Evolutionary conservation across 176 grass and related monocot species (phyloP), one percentile per base, ranked within the genome.

Genomic region (Luzula sylvatica): DNA sequence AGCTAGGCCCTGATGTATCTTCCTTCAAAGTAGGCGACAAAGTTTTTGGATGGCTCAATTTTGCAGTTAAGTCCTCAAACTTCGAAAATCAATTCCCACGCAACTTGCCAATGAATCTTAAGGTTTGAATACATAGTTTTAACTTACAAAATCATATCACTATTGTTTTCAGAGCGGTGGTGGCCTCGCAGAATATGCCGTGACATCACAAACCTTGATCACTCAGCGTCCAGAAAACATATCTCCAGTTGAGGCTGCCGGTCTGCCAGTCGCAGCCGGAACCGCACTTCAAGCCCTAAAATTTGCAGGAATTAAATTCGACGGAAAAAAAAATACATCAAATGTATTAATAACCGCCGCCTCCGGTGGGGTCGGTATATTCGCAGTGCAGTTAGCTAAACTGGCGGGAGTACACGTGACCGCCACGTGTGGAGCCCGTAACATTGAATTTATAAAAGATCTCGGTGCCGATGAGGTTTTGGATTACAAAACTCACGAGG

Each of bases 11-110:
- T 12, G 75, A 78, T 35, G 59, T 80, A 2, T 19, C 58, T 13
- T 62, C 27, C 26, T 67, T 94, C 26, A 17, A 70, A 7, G 26
- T 22, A 19, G 83, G 88, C 20, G 88, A 94, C 51, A 68, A 83
- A 67, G 78, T 87, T 23, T 42, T 87, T 23, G 42, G 75, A 21
- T 51, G 75, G 50, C 30, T 80, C 21, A 46, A 50, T 15, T 8
- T 55, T 55, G 3, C 52, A 8, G 83, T 94, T 77, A 80, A 75
- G 30, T 26, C 32, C 14, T 48, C 44, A 20, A 41, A 16, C 9
- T 15, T 14, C 3, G 19, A 45, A 52, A 28, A 22, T 63, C 58
- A 26, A 61, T 26, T 61, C 22, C 23, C 42, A 11, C n/a, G 46
- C 9, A 46, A 7, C 9, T 35, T 7, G 9, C 1, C 23, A 17